Percentiles rank a stretch among this genome's conserved stretches.
Conservation (phyloP, 805 yeast species). For the Saccharomycopsis babjevae region DNA sequence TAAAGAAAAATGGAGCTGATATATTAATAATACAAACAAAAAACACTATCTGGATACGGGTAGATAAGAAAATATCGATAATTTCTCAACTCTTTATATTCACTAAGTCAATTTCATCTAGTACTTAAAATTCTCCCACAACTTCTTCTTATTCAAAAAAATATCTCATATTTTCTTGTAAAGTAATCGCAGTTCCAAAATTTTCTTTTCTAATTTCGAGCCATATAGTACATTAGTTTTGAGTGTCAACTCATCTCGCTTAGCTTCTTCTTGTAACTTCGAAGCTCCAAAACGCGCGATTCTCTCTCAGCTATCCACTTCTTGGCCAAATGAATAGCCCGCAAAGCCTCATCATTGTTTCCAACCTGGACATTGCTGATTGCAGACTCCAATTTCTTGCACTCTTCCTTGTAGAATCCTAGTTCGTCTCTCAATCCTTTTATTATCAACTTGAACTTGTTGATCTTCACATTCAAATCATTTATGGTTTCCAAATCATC, state of each 20-base stretch:
- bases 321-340: neutral
- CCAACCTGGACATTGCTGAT: neutral
- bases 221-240: neutral
- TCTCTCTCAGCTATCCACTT: neutral
- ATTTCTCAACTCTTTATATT: too few species aligned
- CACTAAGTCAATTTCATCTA: too few species aligned
- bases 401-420: neutral
- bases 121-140: too few species aligned
- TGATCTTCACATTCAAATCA: neutral
- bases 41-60: too few species aligned
- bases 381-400: neutral
- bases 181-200: too few species aligned
- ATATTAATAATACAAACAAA: too few species aligned
- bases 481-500: neutral
- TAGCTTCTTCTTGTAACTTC: neutral
- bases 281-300: neutral
- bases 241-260: neutral
- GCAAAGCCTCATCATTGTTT: neutral
- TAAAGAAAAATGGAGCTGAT: too few species aligned
- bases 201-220: neutral
- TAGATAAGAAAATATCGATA: too few species aligned
- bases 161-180: too few species aligned
- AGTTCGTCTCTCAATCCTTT: neutral
- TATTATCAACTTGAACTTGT: neutral
- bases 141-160: too few species aligned